phyloP scores from a whole-genome alignment of 352 stramenopile species.

The Nothophytophthora sp. region DNA sequence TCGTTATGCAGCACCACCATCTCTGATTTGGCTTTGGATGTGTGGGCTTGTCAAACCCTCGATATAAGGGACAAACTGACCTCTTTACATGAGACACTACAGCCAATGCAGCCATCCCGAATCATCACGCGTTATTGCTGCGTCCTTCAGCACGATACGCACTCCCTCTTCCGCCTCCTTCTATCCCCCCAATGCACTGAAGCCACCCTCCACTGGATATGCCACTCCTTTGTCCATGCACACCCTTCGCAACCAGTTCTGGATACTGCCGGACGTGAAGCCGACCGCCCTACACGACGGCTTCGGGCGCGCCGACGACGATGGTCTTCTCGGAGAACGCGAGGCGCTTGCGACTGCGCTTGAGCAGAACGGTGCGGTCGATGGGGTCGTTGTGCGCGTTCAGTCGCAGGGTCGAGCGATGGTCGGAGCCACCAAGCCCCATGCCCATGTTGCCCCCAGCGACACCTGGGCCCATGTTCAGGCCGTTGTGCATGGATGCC shows the following conservation, averaged over 20 bases:
- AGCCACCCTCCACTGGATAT: too few species aligned
- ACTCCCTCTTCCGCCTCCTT: too few species aligned
- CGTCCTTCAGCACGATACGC: too few species aligned
- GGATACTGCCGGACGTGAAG: too few species aligned
- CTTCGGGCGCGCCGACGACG: slow-evolving; percentile 82
- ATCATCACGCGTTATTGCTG: too few species aligned
- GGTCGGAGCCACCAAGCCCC: slow-evolving; percentile 28
- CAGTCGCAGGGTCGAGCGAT: slow-evolving; percentile 59
- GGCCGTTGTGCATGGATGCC: slow-evolving; percentile 40
- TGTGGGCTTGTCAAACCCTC: too few species aligned
- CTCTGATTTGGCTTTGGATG: not conserved
- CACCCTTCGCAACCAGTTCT: too few species aligned
- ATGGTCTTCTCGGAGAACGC: slow-evolving; percentile 86
- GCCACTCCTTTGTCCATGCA: too few species aligned
- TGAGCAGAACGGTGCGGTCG: slow-evolving; percentile 74
- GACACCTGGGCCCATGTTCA: slow-evolving; percentile 16
- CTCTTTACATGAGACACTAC: slow-evolving; percentile 18
- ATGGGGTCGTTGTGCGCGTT: slow-evolving; percentile 63
- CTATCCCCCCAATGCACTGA: too few species aligned
- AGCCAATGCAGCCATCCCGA: too few species aligned
- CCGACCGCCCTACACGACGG: slow-evolving; percentile 61
- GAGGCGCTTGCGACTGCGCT: slow-evolving; percentile 73
- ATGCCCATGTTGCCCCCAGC: slow-evolving; percentile 21
- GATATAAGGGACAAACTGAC: slow-evolving; percentile 2
- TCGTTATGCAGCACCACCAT: slow-evolving; percentile 77